Base-by-base conservation (phyloP, 2,329 filamentous ascomycete species). In the Mollisiaceae sp. region DNA sequence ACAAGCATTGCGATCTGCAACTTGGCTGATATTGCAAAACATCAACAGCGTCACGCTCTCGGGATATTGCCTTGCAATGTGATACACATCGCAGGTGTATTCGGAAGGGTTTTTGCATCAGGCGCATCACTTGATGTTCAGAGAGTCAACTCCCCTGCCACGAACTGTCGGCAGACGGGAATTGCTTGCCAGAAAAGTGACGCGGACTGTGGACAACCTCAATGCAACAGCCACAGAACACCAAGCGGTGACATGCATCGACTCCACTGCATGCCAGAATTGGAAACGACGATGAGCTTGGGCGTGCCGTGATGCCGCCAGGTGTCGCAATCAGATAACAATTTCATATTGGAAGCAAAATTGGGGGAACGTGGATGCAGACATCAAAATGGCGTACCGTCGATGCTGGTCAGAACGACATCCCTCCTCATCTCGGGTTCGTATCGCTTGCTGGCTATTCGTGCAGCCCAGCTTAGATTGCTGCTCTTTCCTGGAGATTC, bases 401-500 rank as follows among this genome's bases (percentile, higher is more conserved):
- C 90, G 75, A 92, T 91, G 60, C 88, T 87, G 0, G 90, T 92
- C 64, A 92, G 80, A 56, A 91, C 83, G 4, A 91, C 83, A 43
- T 70, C 85, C 85, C 65, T 86, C 81, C 74, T 50, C 20, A 12
- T 75, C 64, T 73, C 67, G 6, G 83, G 78, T 6, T 82, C 75
- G 71, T 90, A 90, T 71, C 83, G 86, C 72, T 84, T 82, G 75
- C 86, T 89, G 58, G 89, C 81, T 75, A 88, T 87, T 68, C 85
- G 84, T 8, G 88, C 89, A 22, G 88, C 88, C 87, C 89, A 92
- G 59, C 86, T 86, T 67, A 90, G 82, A 76, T 92, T 92, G 79
- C 89, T 92, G 68, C 89, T 90, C 75, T 92, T 92, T 65, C 90
- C 90, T 60, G 89, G 87, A 58, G 89, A 85, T 75, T 92, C 90